These are phyloP conservation scores for Podospora pseudopauciseta DNA, from an alignment of 495 filamentous ascomycete species.

Conservation along the genomic window DNA sequence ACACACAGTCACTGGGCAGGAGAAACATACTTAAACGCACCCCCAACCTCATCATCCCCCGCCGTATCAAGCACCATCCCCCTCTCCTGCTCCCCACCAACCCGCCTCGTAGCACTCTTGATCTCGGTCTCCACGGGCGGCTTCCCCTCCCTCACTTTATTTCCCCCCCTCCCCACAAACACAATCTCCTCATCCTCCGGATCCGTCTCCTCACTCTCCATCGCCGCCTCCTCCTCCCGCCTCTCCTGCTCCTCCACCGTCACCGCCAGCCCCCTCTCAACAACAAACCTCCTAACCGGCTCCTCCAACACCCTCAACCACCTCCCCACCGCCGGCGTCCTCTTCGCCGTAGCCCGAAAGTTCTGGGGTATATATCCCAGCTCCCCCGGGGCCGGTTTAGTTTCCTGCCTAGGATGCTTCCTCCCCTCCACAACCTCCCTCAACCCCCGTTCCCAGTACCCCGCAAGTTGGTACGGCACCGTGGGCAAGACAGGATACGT, in stretches of 20 bases:
- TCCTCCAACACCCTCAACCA: constrained; percentile 50
- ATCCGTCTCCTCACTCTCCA: constrained; percentile 50
- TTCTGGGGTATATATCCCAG: constrained; percentile 57
- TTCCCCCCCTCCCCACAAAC: constrained; percentile 76
- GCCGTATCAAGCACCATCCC: constrained; percentile 76
- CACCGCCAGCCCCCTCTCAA: constrained; percentile 34
- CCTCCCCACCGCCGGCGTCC: constrained; percentile 43
- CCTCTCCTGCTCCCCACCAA: constrained; percentile 65
- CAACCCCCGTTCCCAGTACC: constrained; percentile 75
- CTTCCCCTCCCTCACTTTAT: constrained; percentile 60
- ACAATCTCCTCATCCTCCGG: constrained; percentile 88
- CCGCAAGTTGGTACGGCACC: constrained; percentile 87
- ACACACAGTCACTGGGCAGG: neutral
- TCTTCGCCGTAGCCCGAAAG: constrained; percentile 49
- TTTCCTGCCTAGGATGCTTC: constrained; percentile 11
- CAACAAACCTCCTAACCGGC: constrained; percentile 43
- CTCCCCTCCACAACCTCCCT: constrained; percentile 46
- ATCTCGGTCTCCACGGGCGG: constrained; percentile 18
- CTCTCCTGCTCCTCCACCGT: constrained; percentile 8
- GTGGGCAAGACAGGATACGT: constrained; percentile 65
- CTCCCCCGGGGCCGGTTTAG: constrained; percentile 23
- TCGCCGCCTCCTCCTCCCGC: constrained; percentile 18
- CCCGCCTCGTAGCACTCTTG: constrained; percentile 53
- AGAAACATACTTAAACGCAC: constrained; percentile 70
- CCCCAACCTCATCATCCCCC: constrained; percentile 71